These are phyloP conservation scores for Euphorbia peplus DNA, from an alignment of 345 rosid species.

Conservation along the genomic window DNA sequence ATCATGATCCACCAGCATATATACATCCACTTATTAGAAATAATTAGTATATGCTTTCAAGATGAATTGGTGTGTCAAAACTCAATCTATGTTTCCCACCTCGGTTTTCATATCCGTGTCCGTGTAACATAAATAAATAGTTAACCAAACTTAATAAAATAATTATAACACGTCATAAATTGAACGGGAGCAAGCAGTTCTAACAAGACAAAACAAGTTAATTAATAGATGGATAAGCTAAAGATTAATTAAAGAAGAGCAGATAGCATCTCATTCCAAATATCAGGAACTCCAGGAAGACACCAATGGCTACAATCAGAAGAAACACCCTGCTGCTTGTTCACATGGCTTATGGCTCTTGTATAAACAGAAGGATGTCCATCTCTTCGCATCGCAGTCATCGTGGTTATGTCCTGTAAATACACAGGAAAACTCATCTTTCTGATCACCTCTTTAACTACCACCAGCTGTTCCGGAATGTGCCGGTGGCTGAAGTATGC, in stretches of 20 bases:
- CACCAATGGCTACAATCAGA: constrained; percentile 99
- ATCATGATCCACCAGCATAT: background rate
- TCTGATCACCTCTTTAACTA: constrained; percentile 60
- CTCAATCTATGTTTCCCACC: too few relatives aligned
- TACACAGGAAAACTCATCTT: constrained; percentile 74
- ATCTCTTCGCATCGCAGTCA: constrained; percentile 77
- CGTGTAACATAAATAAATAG: too few relatives aligned
- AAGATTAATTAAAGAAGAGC: constrained; percentile 43
- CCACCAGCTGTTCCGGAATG: constrained; percentile 56
- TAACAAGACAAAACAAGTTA: too few relatives aligned
- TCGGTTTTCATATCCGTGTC: too few relatives aligned
- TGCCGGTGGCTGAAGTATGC: constrained; percentile 55
- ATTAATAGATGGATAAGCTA: too few relatives aligned
- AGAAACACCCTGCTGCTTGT: constrained; percentile 49
- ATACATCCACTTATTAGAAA: background rate
- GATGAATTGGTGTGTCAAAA: background rate
- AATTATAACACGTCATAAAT: too few relatives aligned
- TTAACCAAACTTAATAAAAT: too few relatives aligned
- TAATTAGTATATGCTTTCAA: background rate
- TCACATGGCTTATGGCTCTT: constrained; percentile 48
- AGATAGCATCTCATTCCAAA: constrained; percentile 87
- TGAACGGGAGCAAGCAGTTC: too few relatives aligned
- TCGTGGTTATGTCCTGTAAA: constrained; percentile 71
- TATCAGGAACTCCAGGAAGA: constrained; percentile 93
- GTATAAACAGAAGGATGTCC: constrained; percentile 91